These are phyloP conservation scores for Neocatenulostroma microsporum DNA, from an alignment of 2,329 filamentous ascomycete genomes.

Conservation along the genomic window DNA sequence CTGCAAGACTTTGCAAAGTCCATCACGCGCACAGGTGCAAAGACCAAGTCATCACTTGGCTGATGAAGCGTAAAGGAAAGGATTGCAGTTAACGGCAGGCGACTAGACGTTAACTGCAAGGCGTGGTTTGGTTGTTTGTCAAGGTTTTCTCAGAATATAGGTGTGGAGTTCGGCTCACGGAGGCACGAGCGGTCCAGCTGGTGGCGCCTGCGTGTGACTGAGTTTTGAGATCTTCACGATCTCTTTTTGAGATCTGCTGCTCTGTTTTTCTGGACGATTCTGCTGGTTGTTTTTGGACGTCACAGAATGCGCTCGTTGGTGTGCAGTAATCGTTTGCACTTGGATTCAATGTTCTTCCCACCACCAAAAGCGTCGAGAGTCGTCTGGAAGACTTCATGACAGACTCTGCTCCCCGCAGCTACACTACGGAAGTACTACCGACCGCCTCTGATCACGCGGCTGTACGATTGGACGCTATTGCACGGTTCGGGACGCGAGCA, in stretches of 20 bases:
- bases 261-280: too few relatives aligned
- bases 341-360: too few relatives aligned
- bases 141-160: constrained; percentile 1
- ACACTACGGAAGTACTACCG: too few relatives aligned
- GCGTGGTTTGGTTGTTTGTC: constrained; percentile 1
- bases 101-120: constrained; percentile 15
- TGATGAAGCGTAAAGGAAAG: not conserved
- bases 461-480: constrained; percentile 1
- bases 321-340: too few relatives aligned
- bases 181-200: not conserved
- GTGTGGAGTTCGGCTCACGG: constrained; percentile 3
- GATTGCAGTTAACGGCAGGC: constrained; percentile 15
- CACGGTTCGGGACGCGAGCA: constrained; percentile 1
- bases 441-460: not conserved
- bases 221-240: constrained; percentile 2
- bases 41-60: too few relatives aligned
- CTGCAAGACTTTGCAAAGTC: not conserved
- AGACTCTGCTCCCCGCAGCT: too few relatives aligned
- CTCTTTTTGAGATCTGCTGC: too few relatives aligned
- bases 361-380: too few relatives aligned
- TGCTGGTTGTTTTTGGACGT: too few relatives aligned
- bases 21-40: constrained; percentile 7
- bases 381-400: too few relatives aligned
- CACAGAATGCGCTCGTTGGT: too few relatives aligned
- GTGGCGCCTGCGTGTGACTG: not conserved